These are phyloP conservation scores for Gracilaria vermiculophylla DNA, from an alignment of 23 red algal species.

Conservation along the genomic window DNA sequence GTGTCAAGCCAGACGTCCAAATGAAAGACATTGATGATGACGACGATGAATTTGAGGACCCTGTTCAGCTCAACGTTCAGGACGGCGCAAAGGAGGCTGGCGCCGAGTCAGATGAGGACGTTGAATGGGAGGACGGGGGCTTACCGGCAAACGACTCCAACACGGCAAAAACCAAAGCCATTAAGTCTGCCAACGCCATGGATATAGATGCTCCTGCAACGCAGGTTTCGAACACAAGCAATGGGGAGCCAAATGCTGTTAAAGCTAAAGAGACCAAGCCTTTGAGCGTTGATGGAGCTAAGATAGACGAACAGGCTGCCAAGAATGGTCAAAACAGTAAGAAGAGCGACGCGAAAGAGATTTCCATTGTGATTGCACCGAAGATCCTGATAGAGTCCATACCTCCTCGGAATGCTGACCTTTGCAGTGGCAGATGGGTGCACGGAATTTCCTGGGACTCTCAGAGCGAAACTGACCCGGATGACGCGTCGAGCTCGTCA, in stretches of 20 bases:
- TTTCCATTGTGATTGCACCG: not conserved
- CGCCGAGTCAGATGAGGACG: conserved; percentile 54
- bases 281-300: not conserved
- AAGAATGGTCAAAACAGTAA: not conserved
- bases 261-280: not conserved
- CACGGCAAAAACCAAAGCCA: not conserved
- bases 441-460: conserved; percentile 71
- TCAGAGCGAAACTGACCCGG: conserved; percentile 23
- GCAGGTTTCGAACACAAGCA: not conserved
- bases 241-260: not conserved
- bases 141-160: not conserved
- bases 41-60: conserved; percentile 63
- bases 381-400: not conserved
- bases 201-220: not conserved
- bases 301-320: not conserved
- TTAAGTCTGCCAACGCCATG: not conserved
- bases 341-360: not conserved
- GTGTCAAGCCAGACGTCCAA: not conserved
- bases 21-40: conserved; percentile 43
- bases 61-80: conserved; percentile 39
- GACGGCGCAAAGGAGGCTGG: not conserved
- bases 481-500: not conserved
- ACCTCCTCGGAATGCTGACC: conserved; percentile 44
- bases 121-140: conserved; percentile 70
- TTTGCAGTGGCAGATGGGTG: conserved; percentile 61